These are phyloP conservation scores for Lolium rigidum DNA, from an alignment of 176 grass and related monocot species.

Conservation along the genomic window DNA sequence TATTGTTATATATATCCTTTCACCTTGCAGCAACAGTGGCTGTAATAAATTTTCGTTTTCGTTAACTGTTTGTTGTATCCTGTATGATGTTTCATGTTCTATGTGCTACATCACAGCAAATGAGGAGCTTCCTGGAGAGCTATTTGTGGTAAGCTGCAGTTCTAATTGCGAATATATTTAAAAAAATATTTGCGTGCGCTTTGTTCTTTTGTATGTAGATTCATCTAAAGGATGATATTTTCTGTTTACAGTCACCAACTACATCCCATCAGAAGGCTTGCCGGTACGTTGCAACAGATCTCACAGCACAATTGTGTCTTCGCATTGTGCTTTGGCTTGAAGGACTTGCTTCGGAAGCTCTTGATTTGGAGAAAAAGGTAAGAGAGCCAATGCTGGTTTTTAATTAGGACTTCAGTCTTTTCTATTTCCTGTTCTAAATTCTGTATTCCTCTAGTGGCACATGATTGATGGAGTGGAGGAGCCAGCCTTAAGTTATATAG, in stretches of 20 bases:
- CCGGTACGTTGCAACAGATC: conserved; percentile 68
- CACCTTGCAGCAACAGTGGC: conserved; percentile 29
- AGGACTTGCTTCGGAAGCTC: conserved; percentile 91
- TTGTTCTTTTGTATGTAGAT: background rate
- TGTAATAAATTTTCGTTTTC: conserved; percentile 1
- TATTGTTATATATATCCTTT: conserved; percentile 5
- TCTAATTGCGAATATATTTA: background rate
- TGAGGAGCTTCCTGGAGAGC: conserved; percentile 77
- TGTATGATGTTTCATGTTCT: conserved; percentile 45
- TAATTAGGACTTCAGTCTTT: conserved; percentile 12
- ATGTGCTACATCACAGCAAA: conserved; percentile 64
- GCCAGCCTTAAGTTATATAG: background rate
- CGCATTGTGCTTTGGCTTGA: conserved; percentile 94
- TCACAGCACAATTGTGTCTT: conserved; percentile 76
- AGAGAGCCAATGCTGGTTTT: background rate
- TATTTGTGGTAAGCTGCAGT: conserved; percentile 66
- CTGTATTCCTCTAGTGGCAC: background rate
- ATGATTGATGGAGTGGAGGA: conserved; percentile 17
- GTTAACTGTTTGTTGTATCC: conserved; percentile 41
- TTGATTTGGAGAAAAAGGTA: conserved; percentile 95
- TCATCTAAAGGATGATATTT: conserved; percentile 32
- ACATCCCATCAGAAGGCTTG: conserved; percentile 96
- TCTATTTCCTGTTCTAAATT: conserved; percentile 3
- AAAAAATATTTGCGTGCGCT: background rate
- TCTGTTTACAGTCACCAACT: conserved; percentile 69